These are phyloP conservation scores for Vinca major DNA, from an alignment of 305 asterid species.

Conservation along the genomic window DNA sequence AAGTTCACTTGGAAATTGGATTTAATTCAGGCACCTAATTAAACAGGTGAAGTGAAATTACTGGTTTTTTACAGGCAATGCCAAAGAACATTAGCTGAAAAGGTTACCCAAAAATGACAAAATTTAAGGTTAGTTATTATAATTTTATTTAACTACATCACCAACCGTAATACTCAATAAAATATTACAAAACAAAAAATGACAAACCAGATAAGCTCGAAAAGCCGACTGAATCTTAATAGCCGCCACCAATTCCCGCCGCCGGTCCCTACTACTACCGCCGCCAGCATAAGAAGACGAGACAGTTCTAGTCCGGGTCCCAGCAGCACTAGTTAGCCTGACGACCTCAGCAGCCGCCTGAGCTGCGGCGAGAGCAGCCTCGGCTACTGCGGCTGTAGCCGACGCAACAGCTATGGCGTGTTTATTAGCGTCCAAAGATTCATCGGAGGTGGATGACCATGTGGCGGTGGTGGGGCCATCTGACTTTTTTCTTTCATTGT, in stretches of 20 bases:
- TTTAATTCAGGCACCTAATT: neutral
- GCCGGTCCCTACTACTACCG: conserved; percentile 28
- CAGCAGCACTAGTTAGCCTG: conserved; percentile 50
- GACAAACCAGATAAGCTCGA: conserved; percentile 78
- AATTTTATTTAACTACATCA: neutral
- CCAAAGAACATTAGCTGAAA: neutral
- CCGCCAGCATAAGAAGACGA: conserved; percentile 14
- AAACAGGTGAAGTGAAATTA: neutral
- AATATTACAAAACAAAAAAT: neutral
- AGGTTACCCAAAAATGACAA: neutral
- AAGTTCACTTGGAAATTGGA: no score
- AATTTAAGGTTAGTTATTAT: neutral
- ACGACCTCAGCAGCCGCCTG: conserved; percentile 91
- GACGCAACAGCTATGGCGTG: conserved; percentile 96
- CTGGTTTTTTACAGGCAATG: neutral
- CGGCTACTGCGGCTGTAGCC: conserved; percentile 94
- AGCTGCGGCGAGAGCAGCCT: conserved; percentile 96
- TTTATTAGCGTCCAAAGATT: conserved; percentile 56
- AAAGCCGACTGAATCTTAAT: conserved; percentile 82
- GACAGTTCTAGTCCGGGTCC: conserved; percentile 1
- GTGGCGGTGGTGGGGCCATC: neutral
- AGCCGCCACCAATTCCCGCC: conserved; percentile 57
- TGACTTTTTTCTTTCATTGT: neutral
- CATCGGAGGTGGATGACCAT: conserved; percentile 22
- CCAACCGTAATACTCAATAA: neutral